Conservation (phyloP, 805 yeast genomes). For the Barnettozyma populi region DNA sequence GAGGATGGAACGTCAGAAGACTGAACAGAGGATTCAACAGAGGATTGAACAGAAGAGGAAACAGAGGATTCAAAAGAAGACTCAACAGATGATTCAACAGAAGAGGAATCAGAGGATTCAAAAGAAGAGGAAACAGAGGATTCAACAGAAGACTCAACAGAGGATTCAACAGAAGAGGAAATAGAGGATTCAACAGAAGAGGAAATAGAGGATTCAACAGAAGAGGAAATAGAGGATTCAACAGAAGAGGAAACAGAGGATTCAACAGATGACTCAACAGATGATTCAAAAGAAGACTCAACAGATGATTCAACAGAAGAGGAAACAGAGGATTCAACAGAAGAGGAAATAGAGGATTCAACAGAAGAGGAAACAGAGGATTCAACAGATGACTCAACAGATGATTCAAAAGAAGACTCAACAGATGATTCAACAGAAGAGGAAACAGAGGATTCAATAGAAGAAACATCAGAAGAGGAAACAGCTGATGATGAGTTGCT, state of each 20-base stretch:
- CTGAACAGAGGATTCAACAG: not conserved
- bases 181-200: not conserved
- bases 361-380: not conserved
- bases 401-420: not conserved
- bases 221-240: not conserved
- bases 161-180: not conserved
- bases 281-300: not conserved
- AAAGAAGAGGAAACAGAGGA: not conserved
- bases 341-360: not conserved
- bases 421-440: not conserved
- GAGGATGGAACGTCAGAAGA: not conserved
- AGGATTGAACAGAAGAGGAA: not conserved
- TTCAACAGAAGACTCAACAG: not conserved
- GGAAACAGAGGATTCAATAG: not conserved
- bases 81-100: not conserved
- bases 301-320: not conserved
- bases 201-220: not conserved
- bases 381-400: not conserved
- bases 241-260: not conserved
- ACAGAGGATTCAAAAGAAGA: not conserved
- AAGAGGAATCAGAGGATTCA: not conserved
- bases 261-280: not conserved
- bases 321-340: not conserved
- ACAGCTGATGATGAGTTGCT: not conserved
- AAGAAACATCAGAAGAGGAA: not conserved